Base-by-base conservation (phyloP, 2,329 filamentous ascomycete genomes). In the Seiridium unicorne region DNA sequence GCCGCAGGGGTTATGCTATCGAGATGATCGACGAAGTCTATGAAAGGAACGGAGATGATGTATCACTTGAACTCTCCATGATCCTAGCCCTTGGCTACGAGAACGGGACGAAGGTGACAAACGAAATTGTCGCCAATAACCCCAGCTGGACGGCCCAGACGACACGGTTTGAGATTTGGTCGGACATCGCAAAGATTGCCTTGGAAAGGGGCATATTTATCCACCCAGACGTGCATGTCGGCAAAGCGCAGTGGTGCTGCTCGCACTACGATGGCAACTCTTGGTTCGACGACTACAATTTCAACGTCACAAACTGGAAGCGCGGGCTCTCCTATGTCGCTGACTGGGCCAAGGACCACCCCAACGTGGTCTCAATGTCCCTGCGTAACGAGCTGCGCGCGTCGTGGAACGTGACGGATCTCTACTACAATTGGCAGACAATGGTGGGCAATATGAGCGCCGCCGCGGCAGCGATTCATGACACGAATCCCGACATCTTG, bases 271-370 rank as follows among this genome's bases (percentile, higher is more conserved):
- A 84, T 64, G 81, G 81, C 34, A 83, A 83, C 65, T 72, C 77
- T 48, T 84, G 82, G 81, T 84, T 84, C 67, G 80, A 81, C 48
- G 84, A 87, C 68, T 74, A 77, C 5, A 74, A 81, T 65, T 87
- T 87, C 68, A 70, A 82, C 62, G 75, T 80, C 0, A 69, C 72
- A 1, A 81, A 82, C 32, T 88, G 84, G 85, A 77, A 76, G 46
- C 77, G 84, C 26, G 84, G 83, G 2, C 75, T 84, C 40, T 71
- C 74, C 1, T 84, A 80, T 66, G 84, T 87, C 69, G 78, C 67
- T 60, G 63, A 71, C 18, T 80, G 79, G 75, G 75, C 76, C 8
- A 68, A 73, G 46, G 63, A 65, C 10, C 78, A 79, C 67, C 70
- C 72, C 4, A 76, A 73, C 61, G 65, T 78, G n/a, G 74, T 74